phyloP scores from a whole-genome alignment of 2,329 filamentous ascomycete species.

The Fusarium longipes region DNA sequence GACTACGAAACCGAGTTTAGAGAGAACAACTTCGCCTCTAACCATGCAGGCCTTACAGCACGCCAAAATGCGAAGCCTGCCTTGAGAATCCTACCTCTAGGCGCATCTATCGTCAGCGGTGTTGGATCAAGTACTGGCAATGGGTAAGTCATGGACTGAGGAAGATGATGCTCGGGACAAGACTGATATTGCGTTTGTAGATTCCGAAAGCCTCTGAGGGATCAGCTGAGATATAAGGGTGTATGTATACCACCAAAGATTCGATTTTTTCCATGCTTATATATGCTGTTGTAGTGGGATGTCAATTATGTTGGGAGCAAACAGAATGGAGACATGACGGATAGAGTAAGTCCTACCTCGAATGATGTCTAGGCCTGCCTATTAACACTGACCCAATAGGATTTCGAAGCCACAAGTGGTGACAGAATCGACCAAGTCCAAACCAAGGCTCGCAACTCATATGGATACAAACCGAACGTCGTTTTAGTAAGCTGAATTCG shows the following conservation, averaged over 20 bases:
- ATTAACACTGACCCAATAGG: neutral
- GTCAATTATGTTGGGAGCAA: constrained; percentile 6
- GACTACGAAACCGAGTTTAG: neutral
- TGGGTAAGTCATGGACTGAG: neutral
- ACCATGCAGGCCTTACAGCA: neutral
- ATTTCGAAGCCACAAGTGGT: neutral
- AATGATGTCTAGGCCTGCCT: too few species aligned
- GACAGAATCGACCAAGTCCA: neutral
- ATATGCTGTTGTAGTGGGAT: neutral
- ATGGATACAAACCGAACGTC: neutral
- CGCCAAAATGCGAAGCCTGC: neutral
- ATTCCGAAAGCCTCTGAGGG: neutral
- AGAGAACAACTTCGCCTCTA: neutral
- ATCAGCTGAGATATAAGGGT: neutral
- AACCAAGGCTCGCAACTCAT: neutral
- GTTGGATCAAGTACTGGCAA: constrained; percentile 1
- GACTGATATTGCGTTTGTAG: neutral
- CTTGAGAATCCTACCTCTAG: neutral
- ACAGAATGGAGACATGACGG: constrained; percentile 1
- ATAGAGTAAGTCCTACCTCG: too few species aligned
- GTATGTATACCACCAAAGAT: too few species aligned
- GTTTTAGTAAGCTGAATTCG: neutral
- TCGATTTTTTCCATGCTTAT: accelerated
- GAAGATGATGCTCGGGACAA: neutral
- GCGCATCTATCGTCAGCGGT: constrained; percentile 7